These are phyloP conservation scores for Ocimum tenuiflorum DNA, from an alignment of 257 asterid species.

Conservation along the genomic window DNA sequence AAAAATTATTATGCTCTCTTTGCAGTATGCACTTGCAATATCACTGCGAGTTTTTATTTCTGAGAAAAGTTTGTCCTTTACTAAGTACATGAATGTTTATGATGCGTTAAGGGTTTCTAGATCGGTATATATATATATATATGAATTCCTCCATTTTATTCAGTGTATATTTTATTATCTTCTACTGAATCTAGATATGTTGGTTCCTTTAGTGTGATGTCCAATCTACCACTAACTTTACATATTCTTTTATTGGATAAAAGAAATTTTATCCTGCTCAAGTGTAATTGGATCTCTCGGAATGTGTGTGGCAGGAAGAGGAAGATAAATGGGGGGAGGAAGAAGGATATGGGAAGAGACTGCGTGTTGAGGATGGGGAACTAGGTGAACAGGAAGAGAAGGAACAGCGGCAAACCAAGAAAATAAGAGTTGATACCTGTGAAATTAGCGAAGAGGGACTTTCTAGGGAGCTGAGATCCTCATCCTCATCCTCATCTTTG, in stretches of 20 bases:
- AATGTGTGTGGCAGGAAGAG: constrained; percentile 33
- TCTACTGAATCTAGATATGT: not conserved
- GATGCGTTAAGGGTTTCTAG: not conserved
- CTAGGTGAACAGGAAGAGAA: constrained; percentile 32
- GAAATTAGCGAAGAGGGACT: constrained; percentile 28
- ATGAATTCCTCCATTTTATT: not conserved
- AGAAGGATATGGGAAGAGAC: constrained; percentile 33
- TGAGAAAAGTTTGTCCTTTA: not conserved
- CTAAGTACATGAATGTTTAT: not conserved
- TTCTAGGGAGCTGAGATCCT: constrained; percentile 20
- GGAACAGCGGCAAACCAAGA: constrained; percentile 41
- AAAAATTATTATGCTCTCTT: not conserved
- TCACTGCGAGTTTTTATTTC: not conserved
- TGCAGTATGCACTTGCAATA: not conserved
- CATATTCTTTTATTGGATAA: not conserved
- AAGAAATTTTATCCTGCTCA: not conserved
- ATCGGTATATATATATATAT: not conserved
- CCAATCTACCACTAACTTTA: not conserved
- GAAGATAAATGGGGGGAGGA: constrained; percentile 22
- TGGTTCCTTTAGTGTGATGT: not conserved
- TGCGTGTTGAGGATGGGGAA: constrained; percentile 33
- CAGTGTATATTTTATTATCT: not conserved
- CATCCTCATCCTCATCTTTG: constrained; percentile 30
- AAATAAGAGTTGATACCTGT: constrained; percentile 37
- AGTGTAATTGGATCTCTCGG: constrained; percentile 3